These are phyloP conservation scores for Agroathelia rolfsii DNA, from an alignment of 1,284 basidiomycete species.

Conservation along the genomic window DNA sequence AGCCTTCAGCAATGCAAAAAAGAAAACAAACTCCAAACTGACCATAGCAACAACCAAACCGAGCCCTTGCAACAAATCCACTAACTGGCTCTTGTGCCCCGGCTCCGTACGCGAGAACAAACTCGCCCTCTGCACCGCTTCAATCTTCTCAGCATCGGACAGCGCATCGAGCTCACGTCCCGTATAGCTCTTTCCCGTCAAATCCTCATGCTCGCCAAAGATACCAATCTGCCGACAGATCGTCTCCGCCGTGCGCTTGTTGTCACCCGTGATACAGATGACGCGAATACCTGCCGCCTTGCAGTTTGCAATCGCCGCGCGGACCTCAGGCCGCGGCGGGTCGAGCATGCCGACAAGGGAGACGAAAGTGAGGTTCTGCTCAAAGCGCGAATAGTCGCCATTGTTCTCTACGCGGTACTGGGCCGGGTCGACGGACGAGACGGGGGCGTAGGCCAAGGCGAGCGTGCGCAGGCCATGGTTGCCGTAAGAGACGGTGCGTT, in stretches of 20 bases:
- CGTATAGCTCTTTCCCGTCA: constrained; percentile 89
- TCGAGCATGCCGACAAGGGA: constrained; percentile 97
- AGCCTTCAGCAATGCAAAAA: not conserved
- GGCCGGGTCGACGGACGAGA: constrained; percentile 63
- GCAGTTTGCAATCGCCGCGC: constrained; percentile 82
- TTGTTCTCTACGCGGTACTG: constrained; percentile 76
- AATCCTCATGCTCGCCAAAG: constrained; percentile 74
- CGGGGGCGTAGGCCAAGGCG: constrained; percentile 82
- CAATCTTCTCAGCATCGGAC: constrained; percentile 69
- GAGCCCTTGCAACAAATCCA: constrained; percentile 89
- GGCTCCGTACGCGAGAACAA: constrained; percentile 94
- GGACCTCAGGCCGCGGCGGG: constrained; percentile 92
- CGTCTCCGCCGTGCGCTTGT: constrained; percentile 95
- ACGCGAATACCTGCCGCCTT: constrained; percentile 90
- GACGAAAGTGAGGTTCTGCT: constrained; percentile 87
- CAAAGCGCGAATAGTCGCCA: constrained; percentile 81
- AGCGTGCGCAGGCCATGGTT: constrained; percentile 81
- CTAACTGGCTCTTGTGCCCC: constrained; percentile 89
- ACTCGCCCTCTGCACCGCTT: constrained; percentile 78
- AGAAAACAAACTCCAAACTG: constrained; percentile 24
- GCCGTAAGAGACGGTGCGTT: constrained; percentile 68
- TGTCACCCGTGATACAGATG: constrained; percentile 97
- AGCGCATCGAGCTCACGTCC: constrained; percentile 87
- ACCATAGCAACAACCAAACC: constrained; percentile 98
- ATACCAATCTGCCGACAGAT: constrained; percentile 96